Base-by-base conservation (phyloP, 192 early-diverging fungal species). In the Rhizophagus prolifer region DNA sequence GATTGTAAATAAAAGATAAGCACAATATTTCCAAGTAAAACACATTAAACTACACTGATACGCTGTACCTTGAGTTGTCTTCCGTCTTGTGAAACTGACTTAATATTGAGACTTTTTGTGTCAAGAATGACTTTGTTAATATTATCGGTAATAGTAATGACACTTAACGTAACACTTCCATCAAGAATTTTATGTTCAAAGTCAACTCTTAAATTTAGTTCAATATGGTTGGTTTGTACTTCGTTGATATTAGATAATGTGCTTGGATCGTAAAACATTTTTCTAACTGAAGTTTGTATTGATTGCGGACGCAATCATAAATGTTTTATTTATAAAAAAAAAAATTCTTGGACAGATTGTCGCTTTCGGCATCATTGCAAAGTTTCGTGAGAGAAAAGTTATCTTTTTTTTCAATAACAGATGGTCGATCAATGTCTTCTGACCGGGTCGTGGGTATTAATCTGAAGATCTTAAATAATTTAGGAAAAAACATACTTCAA, bases 241-340 rank as follows among this genome's bases (percentile, higher is more conserved):
- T 93, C 86, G 82, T 87, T 81, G 25, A 92, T 88, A 85, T 96
- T 96, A 21, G 95, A 91, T 62, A 90, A 91, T 59, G 92, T 93
- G 81, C 90, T 95, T 41, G 94, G 95, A 82, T 98, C 97, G 78
- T 85, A 84, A 38, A 78, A 61, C 81, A 82, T 84, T n/a, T 73
- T 44, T 38, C 6, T 38, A 38, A 38, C 41, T 44, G 41, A 44
- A 12, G 1, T 10, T 44, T 44, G 10, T 44, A 44, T 44, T 10
- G 0, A 10, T 44, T 44, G 41, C 2, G 41, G 10, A 3, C 10
- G 10, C 41, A 9, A 12, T 44, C 10, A 44, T 44, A 13, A 12
- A 0, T 44, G 10, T 12, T 44, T 44, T 44, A 44, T 44, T 44
- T 44, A 44, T 44, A 44, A 44, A 44, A 44, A 38, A 38, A 8